Base-by-base conservation (phyloP, 176 grass and related monocot genomes). In the Zoysia pacifica region DNA sequence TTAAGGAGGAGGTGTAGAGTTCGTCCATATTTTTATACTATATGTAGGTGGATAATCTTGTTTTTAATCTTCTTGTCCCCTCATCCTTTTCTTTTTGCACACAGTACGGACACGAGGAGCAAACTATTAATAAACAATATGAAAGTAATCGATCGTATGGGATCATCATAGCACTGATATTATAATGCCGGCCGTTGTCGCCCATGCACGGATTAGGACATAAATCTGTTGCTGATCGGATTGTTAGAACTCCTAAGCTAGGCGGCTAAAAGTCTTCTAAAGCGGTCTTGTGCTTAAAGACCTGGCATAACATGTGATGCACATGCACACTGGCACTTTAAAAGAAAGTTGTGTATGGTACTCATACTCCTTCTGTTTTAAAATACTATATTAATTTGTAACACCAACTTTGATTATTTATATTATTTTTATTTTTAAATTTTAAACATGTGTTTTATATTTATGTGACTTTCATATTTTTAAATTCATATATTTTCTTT, bases 211-310 rank as follows among this genome's bases (percentile, higher is more conserved):
- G 70, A 62, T 88, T 80, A 84, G 75, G 76, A 67, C 37, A 54
- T 14, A 43, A 13, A 52, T 75, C 48, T 58, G 59, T 51, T 35
- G 38, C 42, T 75, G 87, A 85, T 85, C 77, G 67, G 77, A 76
- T 85, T 19, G 71, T 76, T 70, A 76, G 82, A 89, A 13, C 11
- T 81, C 77, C 77, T 85, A 76, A 71, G 28, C 28, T 28, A 28
- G 77, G 50, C 77, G 18, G 56, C 65, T 65, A 85, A 84, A 89
- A 68, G 79, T 47, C 50, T 71, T 80, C 72, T 35, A 74, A 84
- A 69, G 77, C 42, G 59, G 18, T 14, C 7, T 81, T 65, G 65
- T 84, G 74, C 71, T 75, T 75, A 76, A 81, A 66, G 77, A 76
- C 77, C 36, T 43, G 10, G 12, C 50, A 67, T 60, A 73, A 40